These are phyloP conservation scores for Coemansia sp. DNA, from an alignment of 192 early-diverging fungal genomes.

Conservation along the genomic window DNA sequence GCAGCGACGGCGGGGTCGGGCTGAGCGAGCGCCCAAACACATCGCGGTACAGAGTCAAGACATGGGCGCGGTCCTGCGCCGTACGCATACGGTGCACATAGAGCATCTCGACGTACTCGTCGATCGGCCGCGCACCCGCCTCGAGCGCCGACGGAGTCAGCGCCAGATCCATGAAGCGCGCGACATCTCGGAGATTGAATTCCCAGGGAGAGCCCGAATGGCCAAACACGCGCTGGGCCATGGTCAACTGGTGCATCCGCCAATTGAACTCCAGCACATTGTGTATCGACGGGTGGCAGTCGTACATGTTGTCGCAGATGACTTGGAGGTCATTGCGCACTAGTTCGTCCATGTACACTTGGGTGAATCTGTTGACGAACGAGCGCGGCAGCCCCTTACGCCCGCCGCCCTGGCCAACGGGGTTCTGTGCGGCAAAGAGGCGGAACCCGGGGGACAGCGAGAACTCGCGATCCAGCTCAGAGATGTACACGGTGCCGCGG, in stretches of 20 bases:
- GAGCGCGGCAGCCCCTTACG: conserved; percentile 97
- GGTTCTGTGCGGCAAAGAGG: conserved; percentile 98
- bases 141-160: conserved; percentile 17
- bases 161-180: conserved; percentile 90
- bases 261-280: conserved; percentile 73
- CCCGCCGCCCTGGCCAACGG: conserved; percentile 95
- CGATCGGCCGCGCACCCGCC: conserved; percentile 18
- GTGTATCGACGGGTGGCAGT: conserved; percentile 50
- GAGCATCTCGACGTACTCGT: conserved; percentile 77
- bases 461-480: conserved; percentile 92
- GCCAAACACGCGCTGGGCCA: conserved; percentile 76
- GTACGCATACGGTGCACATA: conserved; percentile 93
- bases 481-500: conserved; percentile 93
- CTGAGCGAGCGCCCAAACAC: conserved; percentile 54
- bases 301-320: conserved; percentile 64
- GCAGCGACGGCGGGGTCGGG: conserved; percentile 36
- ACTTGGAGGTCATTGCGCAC: conserved; percentile 75
- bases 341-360: conserved; percentile 91
- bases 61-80: conserved; percentile 67
- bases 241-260: conserved; percentile 83
- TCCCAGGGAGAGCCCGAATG: conserved; percentile 92
- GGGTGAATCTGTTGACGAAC: conserved; percentile 97
- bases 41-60: conserved; percentile 59
- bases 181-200: conserved; percentile 97
- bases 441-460: conserved; percentile 78